Evolutionary conservation across 1,139 yeast genomes (phyloP).

Genomic region (Sugiyamaella paludigena): DNA sequence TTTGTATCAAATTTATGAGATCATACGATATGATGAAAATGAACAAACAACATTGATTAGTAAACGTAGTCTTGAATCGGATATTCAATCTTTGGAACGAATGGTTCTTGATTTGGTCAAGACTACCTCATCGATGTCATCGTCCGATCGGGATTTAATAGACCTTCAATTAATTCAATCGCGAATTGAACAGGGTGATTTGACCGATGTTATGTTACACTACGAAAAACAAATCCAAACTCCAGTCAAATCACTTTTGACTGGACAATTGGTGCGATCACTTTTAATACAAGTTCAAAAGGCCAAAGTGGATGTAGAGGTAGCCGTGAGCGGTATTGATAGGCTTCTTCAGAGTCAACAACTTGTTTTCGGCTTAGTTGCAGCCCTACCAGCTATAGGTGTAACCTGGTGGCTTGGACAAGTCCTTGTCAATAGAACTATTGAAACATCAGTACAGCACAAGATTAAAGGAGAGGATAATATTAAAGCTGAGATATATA

Average conservation of each 20-base stretch:
- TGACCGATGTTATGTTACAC: slow-evolving; percentile 72
- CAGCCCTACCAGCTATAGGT: slow-evolving; percentile 64
- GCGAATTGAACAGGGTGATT: slow-evolving; percentile 59
- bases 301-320: slow-evolving; percentile 90
- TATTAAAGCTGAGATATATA: slow-evolving; percentile 17
- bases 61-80: slow-evolving; percentile 74
- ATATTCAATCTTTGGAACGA: slow-evolving; percentile 74
- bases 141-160: slow-evolving; percentile 1
- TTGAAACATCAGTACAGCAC: slow-evolving; percentile 19
- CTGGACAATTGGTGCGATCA: slow-evolving; percentile 73
- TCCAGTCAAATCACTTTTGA: slow-evolving; percentile 61
- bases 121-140: slow-evolving; percentile 2
- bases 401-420: slow-evolving; percentile 40
- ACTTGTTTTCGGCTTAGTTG: slow-evolving; percentile 84
- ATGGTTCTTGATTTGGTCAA: slow-evolving; percentile 76
- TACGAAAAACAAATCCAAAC: slow-evolving; percentile 73
- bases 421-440: slow-evolving; percentile 47
- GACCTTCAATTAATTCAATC: slow-evolving; percentile 26
- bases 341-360: slow-evolving; percentile 86
- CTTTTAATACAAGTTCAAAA: slow-evolving; percentile 87
- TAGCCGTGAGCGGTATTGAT: slow-evolving; percentile 89
- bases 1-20: slow-evolving; percentile 65
- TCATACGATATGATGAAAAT: slow-evolving; percentile 76
- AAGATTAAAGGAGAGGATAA: slow-evolving; percentile 20
- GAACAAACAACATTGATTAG: slow-evolving; percentile 74